phyloP scores from a whole-genome alignment of 2,329 filamentous ascomycete genomes.

The Sordariomycetes sp. region DNA sequence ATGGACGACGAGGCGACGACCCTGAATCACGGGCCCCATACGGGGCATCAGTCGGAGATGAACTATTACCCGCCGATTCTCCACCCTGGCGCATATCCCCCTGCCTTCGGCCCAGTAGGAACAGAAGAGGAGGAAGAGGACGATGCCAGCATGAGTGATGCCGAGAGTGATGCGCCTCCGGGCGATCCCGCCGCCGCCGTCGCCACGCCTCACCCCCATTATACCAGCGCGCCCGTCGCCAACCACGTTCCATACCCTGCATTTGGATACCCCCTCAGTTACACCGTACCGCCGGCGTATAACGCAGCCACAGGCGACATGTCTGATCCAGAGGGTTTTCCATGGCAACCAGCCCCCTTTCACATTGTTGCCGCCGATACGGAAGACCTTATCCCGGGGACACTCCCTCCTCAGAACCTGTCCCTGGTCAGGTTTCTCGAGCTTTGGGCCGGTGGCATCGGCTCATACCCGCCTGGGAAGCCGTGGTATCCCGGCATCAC shows the following conservation, averaged over 20 bases:
- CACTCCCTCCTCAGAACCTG: conserved; percentile 37
- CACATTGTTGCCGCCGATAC: conserved; percentile 21
- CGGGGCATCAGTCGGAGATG: conserved; percentile 1
- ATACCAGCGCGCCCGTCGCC: background rate
- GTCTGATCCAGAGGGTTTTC: background rate
- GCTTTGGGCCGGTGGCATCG: conserved; percentile 27
- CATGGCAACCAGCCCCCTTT: conserved; percentile 8
- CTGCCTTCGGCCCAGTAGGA: background rate
- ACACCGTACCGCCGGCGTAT: background rate
- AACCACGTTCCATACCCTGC: background rate
- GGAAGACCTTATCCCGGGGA: conserved; percentile 21
- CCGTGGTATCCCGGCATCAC: background rate
- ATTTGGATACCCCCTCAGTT: background rate
- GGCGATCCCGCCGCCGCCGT: background rate
- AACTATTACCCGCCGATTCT: background rate
- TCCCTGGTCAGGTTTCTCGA: conserved; percentile 38
- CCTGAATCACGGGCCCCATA: conserved; percentile 6
- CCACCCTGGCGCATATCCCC: background rate
- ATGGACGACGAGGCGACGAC: conserved; percentile 10
- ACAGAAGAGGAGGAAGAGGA: conserved; percentile 12
- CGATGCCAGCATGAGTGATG: conserved; percentile 23
- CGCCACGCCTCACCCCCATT: background rate
- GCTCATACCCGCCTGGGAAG: conserved; percentile 14
- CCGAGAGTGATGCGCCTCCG: conserved; percentile 19
- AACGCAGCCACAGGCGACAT: background rate